Evolutionary conservation across 148 eudicot species (phyloP), one percentile per base, ranked within the genome.

Genomic region (Heliosperma pusillum): DNA sequence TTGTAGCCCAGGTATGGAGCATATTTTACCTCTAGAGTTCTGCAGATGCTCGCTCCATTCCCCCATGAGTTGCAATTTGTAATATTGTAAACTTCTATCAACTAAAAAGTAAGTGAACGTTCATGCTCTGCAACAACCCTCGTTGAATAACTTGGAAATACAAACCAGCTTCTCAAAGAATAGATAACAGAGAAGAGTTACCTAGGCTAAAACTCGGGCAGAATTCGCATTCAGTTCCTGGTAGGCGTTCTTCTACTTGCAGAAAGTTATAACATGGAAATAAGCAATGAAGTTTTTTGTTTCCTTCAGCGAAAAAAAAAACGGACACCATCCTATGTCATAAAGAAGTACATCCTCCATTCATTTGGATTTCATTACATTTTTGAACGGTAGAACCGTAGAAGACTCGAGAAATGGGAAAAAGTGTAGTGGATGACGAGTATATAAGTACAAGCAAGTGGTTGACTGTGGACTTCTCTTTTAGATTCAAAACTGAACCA

Each of bases 141-240:
- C 21, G 20, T 55, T 11, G 44, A 40, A 69, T 74, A 33, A 62
- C 57, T 59, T 24, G 52, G 77, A 78, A 29, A 78, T 24, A 30
- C 15, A 81, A 61, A 20, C 69, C 57, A 73, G 70, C 69, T 71
- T 55, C 45, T 27, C 55, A 59, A 57, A 75, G 72, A 71, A 25
- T 47, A 77, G 55, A 25, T 57, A 55, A 72, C 64, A 8, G 52
- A 81, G 80, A 10, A 61, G 73, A 52, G 74, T 81, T 81, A 77
- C 83, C 83, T 78, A 81, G 71, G 71, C 80, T 77, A 81, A 33
- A 75, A 47, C 66, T 13, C 36, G 64, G 69, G 67, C 66, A 69
- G 73, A 47, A 70, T 76, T 68, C 58, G 62, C 77, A 27, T 60
- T 55, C 66, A 73, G 59, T 73, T 72, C 79, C 77, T 60, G 71